A percentile compares a stretch with the other conserved stretches of the same genome.
phyloP scores from a whole-genome alignment of 2,329 filamentous ascomycete genomes.

The Cladosporium colombiae region DNA sequence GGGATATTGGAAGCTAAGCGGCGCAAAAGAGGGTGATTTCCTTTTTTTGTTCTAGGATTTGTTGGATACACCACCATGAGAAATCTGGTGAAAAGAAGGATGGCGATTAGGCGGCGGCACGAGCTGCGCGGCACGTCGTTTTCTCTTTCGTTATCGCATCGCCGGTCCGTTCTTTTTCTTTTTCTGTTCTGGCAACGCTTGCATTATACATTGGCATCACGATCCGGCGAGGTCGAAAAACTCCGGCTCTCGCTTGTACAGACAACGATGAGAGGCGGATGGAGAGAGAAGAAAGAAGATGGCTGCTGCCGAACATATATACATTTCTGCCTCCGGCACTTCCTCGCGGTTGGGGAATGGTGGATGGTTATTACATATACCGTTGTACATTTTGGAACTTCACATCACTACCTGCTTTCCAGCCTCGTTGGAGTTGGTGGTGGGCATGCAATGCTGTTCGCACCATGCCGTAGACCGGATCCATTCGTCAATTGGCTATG shows the following conservation, averaged over 20 bases:
- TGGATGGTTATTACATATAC: neutral
- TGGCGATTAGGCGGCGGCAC: neutral
- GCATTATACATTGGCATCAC: constrained; percentile 4
- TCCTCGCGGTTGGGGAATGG: neutral
- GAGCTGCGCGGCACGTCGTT: neutral
- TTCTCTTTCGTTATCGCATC: neutral
- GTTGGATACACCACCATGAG: neutral
- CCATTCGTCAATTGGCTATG: no score
- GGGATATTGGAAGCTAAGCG: neutral
- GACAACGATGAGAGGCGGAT: neutral
- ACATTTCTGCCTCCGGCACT: neutral
- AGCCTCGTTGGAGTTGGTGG: neutral
- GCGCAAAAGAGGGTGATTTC: neutral
- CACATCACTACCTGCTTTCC: neutral
- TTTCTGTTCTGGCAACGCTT: neutral
- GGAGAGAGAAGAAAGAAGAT: neutral
- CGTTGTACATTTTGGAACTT: neutral
- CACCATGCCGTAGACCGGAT: no score
- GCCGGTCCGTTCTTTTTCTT: neutral
- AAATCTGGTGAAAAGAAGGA: neutral
- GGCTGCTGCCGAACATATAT: neutral
- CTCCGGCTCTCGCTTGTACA: neutral
- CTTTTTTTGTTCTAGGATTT: neutral
- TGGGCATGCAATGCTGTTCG: no score
- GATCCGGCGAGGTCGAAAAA: neutral